These are phyloP conservation scores for Tanacetum coccineum DNA, from an alignment of 129 eudicot genomes.

Conservation along the genomic window DNA sequence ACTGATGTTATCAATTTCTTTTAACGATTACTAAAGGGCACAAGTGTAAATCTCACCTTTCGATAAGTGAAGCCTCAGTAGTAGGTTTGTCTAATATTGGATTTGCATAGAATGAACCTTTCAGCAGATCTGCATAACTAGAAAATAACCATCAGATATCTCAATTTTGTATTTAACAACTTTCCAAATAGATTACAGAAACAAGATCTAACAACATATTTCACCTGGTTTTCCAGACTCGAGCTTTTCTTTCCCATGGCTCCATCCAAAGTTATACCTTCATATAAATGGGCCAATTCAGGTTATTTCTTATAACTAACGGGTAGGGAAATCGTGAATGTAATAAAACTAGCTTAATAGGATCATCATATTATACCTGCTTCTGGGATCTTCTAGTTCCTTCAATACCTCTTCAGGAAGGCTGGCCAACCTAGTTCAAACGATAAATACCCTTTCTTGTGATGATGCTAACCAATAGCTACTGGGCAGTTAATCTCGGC, in stretches of 20 bases:
- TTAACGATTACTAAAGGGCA: neutral
- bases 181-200: slow-evolving; percentile 11
- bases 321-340: too few relatives aligned
- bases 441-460: too few relatives aligned
- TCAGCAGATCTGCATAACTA: slow-evolving; percentile 53
- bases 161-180: neutral
- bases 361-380: too few relatives aligned
- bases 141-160: slow-evolving; percentile 20
- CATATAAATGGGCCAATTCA: neutral
- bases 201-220: neutral
- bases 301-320: too few relatives aligned
- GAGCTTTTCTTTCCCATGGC: slow-evolving; percentile 97
- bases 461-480: too few relatives aligned
- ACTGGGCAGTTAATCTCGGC: too few relatives aligned
- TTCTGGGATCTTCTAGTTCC: too few relatives aligned
- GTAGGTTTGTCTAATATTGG: slow-evolving; percentile 80
- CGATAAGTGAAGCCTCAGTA: slow-evolving; percentile 43
- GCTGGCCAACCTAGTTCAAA: too few relatives aligned
- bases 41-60: slow-evolving; percentile 41
- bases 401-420: too few relatives aligned
- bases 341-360: too few relatives aligned
- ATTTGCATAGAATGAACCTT: slow-evolving; percentile 96
- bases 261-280: slow-evolving; percentile 98
- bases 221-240: slow-evolving; percentile 93
- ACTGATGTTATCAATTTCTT: too few relatives aligned